phyloP scores from a whole-genome alignment of 345 rosid species.

The Hibiscus syriacus region DNA sequence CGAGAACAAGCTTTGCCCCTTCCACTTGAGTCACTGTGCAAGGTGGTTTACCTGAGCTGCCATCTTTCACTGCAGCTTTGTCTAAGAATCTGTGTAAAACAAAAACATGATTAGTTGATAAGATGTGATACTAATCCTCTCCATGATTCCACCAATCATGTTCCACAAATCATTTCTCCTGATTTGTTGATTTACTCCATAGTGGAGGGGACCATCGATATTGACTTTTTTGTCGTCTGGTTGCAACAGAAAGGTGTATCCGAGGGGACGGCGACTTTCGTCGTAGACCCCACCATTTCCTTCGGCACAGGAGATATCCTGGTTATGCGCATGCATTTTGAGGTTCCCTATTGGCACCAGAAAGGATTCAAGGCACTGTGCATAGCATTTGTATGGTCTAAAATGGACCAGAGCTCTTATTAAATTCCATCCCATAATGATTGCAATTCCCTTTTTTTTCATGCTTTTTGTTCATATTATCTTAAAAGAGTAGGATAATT shows the following conservation, averaged over 20 bases:
- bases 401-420: neutral
- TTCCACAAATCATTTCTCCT: conserved; percentile 14
- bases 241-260: too few relatives aligned
- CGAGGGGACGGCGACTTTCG: neutral
- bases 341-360: conserved; percentile 21
- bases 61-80: conserved; percentile 67
- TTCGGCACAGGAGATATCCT: conserved; percentile 15
- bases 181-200: neutral
- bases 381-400: conserved; percentile 1
- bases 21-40: conserved; percentile 88
- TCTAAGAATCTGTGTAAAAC: conserved; percentile 56
- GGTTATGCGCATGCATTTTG: conserved; percentile 16
- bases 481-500: neutral
- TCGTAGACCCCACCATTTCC: conserved; percentile 5
- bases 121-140: neutral
- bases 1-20: conserved; percentile 59
- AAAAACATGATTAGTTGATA: neutral
- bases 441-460: neutral
- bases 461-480: neutral
- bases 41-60: conserved; percentile 22
- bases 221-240: too few relatives aligned
- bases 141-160: conserved; percentile 10
- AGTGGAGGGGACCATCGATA: conserved; percentile 23
- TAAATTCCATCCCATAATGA: conserved; percentile 22
- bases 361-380: conserved; percentile 12